A percentile compares a stretch with the other conserved stretches of the same genome.
Conservation (phyloP, 2,329 filamentous ascomycete genomes). For the Neonectria sp. region DNA sequence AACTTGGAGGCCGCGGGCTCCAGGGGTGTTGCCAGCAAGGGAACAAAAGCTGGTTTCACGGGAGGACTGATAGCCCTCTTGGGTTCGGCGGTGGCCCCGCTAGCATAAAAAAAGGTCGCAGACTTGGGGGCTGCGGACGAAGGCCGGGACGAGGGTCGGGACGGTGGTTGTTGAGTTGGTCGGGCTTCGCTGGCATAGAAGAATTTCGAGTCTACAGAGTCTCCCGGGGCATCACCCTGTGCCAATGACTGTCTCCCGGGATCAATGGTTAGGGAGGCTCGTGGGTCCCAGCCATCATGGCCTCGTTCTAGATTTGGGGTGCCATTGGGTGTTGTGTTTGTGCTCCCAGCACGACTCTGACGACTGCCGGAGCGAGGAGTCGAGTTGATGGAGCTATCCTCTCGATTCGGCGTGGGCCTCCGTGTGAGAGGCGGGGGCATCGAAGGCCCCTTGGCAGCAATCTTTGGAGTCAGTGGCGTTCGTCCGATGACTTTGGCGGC, state of each 20-base stretch:
- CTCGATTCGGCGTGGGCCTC: constrained; percentile 50
- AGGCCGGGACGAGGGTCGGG: constrained; percentile 54
- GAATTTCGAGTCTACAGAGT: constrained; percentile 73
- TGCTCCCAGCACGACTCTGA: constrained; percentile 79
- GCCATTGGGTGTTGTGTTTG: constrained; percentile 74
- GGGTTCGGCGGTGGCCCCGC: constrained; percentile 60
- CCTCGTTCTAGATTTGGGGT: constrained; percentile 67
- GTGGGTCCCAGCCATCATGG: constrained; percentile 60
- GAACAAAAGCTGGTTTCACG: constrained; percentile 49
- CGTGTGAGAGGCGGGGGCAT: constrained; percentile 60
- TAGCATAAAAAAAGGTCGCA: constrained; percentile 72
- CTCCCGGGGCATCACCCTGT: constrained; percentile 47
- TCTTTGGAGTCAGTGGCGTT: constrained; percentile 69
- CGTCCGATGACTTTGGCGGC: constrained; percentile 68
- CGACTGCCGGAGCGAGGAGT: constrained; percentile 85
- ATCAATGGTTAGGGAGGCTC: constrained; percentile 53
- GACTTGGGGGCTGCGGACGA: constrained; percentile 62
- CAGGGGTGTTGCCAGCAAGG: constrained; percentile 53
- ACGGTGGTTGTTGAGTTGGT: constrained; percentile 54
- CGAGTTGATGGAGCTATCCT: constrained; percentile 69
- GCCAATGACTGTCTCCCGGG: constrained; percentile 43
- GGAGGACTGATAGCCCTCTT: constrained; percentile 54
- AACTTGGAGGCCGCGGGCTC: constrained; percentile 73
- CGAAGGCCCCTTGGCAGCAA: constrained; percentile 61
- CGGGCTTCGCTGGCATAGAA: constrained; percentile 91